Evolutionary conservation across 805 yeast species (phyloP), one percentile per base, ranked within the genome.

Genomic region (Kazachstania psychrophila): DNA sequence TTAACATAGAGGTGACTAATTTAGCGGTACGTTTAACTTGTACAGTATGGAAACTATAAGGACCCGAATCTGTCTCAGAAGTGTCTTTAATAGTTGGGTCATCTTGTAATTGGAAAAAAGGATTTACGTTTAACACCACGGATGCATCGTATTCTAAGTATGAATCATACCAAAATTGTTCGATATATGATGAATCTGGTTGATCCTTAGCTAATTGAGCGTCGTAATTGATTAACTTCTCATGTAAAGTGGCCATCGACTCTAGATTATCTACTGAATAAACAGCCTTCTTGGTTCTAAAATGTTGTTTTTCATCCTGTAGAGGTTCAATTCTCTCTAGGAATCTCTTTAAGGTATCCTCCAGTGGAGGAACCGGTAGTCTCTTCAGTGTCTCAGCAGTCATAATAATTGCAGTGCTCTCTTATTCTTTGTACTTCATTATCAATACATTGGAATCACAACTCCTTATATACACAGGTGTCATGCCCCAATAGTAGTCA

Each of bases 101-200:
- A 53, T 87, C 96, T 56, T 87, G 95, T 42, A 87, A 69, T 48
- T 86, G 72, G 58, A 87, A 86, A 54, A 84, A 87, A 0, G 96
- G 96, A 52, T 87, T 87, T 48, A 87, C 71, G 59, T 87, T 87
- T 43, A 87, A 68, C n/a, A 87, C 96, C 27, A 87, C 95, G 0
- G 92, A 87, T 9, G 84, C 78, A 58, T 87, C 96, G 57, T 82
- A 84, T 57, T 79, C 79, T 46, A 87, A 67, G 58, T 87, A 87
- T 1, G 95, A 76, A 55, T 87, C 96, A 59, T 75, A 87, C 96
- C 96, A 87, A 58, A 87, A 87, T 58, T 87, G 94, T 60, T 87
- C 96, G 44, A 87, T 87, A 57, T 82, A 87, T 2, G 94, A 79
- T 34, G 82, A 76, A 43, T 85, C 65, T 12, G 77, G 63, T 34